Evolutionary conservation across 345 rosid genomes (phyloP), one percentile per base, ranked within the genome.

Genomic region (Populus alba): DNA sequence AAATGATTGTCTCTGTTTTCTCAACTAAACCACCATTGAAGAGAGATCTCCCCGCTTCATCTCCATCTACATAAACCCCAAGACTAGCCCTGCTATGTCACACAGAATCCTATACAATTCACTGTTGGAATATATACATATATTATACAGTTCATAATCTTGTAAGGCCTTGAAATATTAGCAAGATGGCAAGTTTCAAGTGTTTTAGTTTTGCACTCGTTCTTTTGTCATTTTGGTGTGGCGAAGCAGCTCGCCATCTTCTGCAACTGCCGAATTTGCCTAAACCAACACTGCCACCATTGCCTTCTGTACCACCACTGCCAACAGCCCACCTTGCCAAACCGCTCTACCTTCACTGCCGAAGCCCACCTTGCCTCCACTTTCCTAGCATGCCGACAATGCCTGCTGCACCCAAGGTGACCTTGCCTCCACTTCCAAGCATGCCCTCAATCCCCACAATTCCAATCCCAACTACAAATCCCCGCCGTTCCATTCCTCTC

Each of bases 401-500:
- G 51, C 80, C 83, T 13, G 51, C 72, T 8, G 5, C 23, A 16
- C 71, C 78, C 5, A 49, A 63, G 72, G 29, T 76, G 16, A 66
- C 47, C 23, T 13, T 77, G 43, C 82, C 78, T 63, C 74, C 70
- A 5, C 3, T 69, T 2, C 84, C 89, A 20, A 80, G 76, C 80
- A 61, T 80, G 22, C 83, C 84, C 5, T 41, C 75, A 33, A 20
- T 77, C 49, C 84, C 83, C 27, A 74, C 79, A 2, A 45, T 38
- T 53, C 22, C 59, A 13, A 53, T 53, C 47, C 73, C 73, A 5
- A 41, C 57, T 17, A 62, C 70, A 47, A n/a, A 68, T 84, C 61
- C 87, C 87, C 33, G 35, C 87, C 43, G 37, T 83, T 35, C 87
- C 78, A 4, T 76, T 87, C 70, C 39, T 84, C 65, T 67, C 83